Evolutionary conservation across 306 rosid species (phyloP), one percentile per base, ranked within the genome.

Genomic region (Citrullus amarus): DNA sequence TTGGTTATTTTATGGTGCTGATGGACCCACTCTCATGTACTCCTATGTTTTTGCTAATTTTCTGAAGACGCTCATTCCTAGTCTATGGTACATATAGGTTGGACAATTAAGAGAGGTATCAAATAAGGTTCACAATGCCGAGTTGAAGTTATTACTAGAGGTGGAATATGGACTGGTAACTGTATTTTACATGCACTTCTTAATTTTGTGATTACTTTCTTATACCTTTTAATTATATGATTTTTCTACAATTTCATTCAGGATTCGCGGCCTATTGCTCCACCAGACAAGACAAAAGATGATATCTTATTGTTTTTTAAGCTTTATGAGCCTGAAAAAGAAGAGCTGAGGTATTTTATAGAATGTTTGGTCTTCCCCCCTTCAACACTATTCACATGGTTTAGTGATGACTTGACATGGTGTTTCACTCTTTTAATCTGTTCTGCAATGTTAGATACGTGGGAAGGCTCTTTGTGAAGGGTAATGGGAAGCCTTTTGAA

Each of bases 281-380:
- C 93, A 22, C 92, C 91, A 76, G 92, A 85, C 48, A 90, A 87
- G 88, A 90, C 96, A 36, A 87, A 87, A 85, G 96, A 90, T 78
- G 97, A 92, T 78, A 92, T 90, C 74, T 87, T 92, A 20, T 93
- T 92, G 60, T 92, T 92, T 86, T 92, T 92, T 88, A 92, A 92
- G 88, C 86, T 92, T 75, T 92, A 92, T 73, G 96, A 92, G 81
- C 92, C 93, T 79, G 96, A 89, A 61, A 92, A 92, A 82, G 92
- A 87, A 85, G 93, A 87, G 83, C 87, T 92, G 75, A 87, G 97
- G 97, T 92, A 89, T 60, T 83, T 79, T 39, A 51, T 81, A 58
- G 83, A 34, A 79, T 57, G 61, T 62, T 75, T 72, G 53, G 48
- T 81, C 30, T 65, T 15, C 55, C 36, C 13, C 43, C 54, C 2